Conservation (phyloP, 1,284 basidiomycete species). For the Puccinia coronata region DNA sequence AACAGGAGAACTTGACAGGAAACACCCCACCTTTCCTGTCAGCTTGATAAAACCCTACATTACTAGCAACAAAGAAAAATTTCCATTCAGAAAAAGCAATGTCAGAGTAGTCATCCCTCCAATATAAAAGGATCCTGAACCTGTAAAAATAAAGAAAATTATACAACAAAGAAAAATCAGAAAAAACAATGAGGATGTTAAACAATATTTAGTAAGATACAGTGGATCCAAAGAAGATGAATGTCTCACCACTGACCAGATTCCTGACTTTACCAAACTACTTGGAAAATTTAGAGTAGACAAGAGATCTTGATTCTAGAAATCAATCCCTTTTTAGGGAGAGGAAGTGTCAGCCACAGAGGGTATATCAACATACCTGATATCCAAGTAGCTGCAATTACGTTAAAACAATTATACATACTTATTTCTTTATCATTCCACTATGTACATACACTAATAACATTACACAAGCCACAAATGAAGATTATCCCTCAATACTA, state of each 20-base stretch:
- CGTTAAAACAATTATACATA: too few species aligned
- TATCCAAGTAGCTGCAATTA: background rate
- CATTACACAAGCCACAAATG: too few species aligned
- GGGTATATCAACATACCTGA: background rate
- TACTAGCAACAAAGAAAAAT: background rate
- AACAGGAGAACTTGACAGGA: too few species aligned
- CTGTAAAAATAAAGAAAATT: background rate
- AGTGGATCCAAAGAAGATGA: background rate
- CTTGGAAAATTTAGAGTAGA: background rate
- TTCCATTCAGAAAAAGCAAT: background rate
- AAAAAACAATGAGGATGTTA: background rate
- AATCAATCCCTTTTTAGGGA: background rate
- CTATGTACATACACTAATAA: too few species aligned
- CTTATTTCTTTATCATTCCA: too few species aligned
- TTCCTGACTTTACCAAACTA: background rate
- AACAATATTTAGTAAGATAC: background rate
- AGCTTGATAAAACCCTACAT: background rate
- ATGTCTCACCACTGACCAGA: background rate
- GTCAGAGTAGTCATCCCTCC: background rate
- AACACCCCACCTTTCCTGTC: too few species aligned
- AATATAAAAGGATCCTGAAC: background rate
- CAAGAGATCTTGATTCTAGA: background rate
- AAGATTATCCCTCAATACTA: too few species aligned
- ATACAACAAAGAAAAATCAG: background rate
- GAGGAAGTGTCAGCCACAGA: slow-evolving; percentile 2